Conservation (phyloP, 202 grass and related monocot genomes). For the Carex sylvatica region DNA sequence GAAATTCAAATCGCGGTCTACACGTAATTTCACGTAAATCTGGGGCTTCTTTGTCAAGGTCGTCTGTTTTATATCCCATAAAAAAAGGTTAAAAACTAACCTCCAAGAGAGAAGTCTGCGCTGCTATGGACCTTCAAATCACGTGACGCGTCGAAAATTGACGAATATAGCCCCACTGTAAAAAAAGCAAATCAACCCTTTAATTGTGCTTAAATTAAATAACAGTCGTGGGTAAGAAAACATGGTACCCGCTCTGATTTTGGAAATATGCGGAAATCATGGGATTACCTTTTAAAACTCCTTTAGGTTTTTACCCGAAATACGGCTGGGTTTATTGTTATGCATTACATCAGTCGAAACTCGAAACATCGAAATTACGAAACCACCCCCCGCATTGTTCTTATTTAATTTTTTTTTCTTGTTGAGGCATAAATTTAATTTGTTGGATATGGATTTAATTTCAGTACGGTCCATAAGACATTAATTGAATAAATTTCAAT, state of each 20-base stretch:
- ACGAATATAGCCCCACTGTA: background rate
- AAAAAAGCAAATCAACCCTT: background rate
- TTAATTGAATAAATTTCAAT: no score
- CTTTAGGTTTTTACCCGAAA: background rate
- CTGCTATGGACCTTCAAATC: background rate
- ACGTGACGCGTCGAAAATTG: background rate
- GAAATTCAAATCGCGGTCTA: conserved; percentile 30
- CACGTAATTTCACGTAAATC: background rate
- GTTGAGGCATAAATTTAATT: no score
- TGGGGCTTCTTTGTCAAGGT: background rate
- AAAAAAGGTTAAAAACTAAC: background rate
- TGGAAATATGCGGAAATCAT: background rate
- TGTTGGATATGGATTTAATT: no score
- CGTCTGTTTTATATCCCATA: background rate
- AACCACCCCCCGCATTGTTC: background rate
- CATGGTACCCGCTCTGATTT: background rate
- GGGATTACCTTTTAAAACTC: background rate
- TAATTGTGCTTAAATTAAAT: background rate
- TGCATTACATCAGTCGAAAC: background rate
- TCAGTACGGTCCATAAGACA: no score
- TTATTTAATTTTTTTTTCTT: background rate
- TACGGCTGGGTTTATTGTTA: conserved; percentile 15
- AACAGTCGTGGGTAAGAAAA: background rate
- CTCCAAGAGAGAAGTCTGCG: background rate
- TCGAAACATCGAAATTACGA: background rate